Conservation (phyloP, 352 stramenopile genomes). For the Thalassiosira hispida region DNA sequence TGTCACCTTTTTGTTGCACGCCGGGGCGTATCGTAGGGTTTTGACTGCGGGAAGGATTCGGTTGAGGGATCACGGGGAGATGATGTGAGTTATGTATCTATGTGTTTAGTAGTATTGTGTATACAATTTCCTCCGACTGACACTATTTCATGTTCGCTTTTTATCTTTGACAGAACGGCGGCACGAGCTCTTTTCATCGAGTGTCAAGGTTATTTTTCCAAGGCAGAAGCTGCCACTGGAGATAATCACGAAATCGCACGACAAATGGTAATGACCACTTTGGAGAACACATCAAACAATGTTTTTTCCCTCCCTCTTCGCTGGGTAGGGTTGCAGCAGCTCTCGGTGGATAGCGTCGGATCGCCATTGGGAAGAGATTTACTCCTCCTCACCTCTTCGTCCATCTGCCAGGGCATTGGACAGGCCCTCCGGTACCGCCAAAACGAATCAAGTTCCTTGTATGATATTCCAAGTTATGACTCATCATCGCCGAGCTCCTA, state of each 20-base stretch:
- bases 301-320: constrained; percentile 19
- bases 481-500: background rate
- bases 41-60: constrained; percentile 19
- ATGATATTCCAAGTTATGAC: constrained; percentile 43
- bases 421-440: constrained; percentile 36
- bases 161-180: background rate
- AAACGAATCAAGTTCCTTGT: constrained; percentile 35
- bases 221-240: constrained; percentile 10
- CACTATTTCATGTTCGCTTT: background rate
- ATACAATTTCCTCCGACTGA: too few species aligned
- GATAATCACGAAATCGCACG: constrained; percentile 13
- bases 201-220: constrained; percentile 27
- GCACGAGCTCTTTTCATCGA: constrained; percentile 24
- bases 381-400: constrained; percentile 21
- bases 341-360: background rate
- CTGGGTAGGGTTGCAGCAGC: constrained; percentile 37
- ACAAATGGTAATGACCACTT: constrained; percentile 8
- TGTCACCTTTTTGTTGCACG: constrained; percentile 44
- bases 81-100: constrained; percentile 22
- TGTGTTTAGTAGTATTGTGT: too few species aligned
- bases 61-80: constrained; percentile 49
- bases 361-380: constrained; percentile 9
- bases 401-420: constrained; percentile 41
- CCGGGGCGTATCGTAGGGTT: constrained; percentile 36
- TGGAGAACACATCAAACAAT: constrained; percentile 31